Evolutionary conservation across 345 rosid genomes (phyloP), one percentile per base, ranked within the genome.

Genomic region (Salix arbutifolia): DNA sequence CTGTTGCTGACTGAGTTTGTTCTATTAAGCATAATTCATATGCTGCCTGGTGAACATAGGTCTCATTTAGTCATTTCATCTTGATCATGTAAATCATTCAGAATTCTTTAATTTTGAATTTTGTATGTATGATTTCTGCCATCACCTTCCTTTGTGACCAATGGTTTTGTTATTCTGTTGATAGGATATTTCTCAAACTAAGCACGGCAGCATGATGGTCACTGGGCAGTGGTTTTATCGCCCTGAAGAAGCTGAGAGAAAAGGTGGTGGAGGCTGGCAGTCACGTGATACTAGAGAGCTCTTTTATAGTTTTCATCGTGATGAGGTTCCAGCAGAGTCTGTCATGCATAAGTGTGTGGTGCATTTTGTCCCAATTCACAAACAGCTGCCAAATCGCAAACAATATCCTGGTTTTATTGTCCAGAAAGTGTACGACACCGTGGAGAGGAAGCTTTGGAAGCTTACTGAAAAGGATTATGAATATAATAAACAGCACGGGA

Each of bases 211-310:
- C 73, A 68, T 92, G 87, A 91, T 88, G 95, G 97, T 96, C 60
- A 86, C 90, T 62, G 99, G 98, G 58, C 99, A 96, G 80, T 96
- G 98, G 98, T 96, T 96, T 85, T 96, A 93, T 82, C 97, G 99
- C 64, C 98, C 99, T 19, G 99, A 93, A 77, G 99, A 96, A 84
- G 97, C 99, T 31, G 99, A 89, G 80, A 89, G 77, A 77, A 96
- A 89, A 79, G 98, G 95, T 8, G 99, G 98, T 42, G 97, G 99
- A 76, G 92, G 86, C 78, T 96, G 99, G 99, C 89, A 84, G 75
- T 92, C 92, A 18, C 80, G 83, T 73, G 98, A 96, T 82, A 91
- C 97, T 4, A 80, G 99, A 53, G 97, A 96, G 77, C 87, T 96
- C 60, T 96, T 96, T 77, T 96, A 96, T 75, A 96, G 99, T 78